Evolutionary conservation across 2,329 filamentous ascomycete genomes (phyloP).

Genomic region (Zymoseptoria tritici): DNA sequence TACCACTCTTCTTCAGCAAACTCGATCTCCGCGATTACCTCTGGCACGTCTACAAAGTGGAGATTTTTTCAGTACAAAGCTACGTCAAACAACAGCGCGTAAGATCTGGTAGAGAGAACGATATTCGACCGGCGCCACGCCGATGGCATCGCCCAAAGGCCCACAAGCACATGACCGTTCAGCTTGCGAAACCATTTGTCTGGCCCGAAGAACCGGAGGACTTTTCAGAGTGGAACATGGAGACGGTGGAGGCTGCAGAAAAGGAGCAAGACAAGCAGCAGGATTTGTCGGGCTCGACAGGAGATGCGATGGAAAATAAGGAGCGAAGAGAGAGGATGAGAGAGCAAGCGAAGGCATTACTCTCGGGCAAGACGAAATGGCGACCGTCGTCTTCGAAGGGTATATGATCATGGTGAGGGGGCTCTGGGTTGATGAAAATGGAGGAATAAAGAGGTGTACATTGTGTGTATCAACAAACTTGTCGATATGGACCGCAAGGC

Average conservation of each 20-base stretch:
- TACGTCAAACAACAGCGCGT: conserved; percentile 66
- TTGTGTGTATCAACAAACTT: background rate
- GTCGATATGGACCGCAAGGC: background rate
- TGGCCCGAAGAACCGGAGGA: conserved; percentile 67
- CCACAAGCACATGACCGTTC: conserved; percentile 90
- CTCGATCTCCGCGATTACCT: conserved; percentile 95
- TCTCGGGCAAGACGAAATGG: conserved; percentile 58
- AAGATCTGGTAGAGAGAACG: conserved; percentile 41
- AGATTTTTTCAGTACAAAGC: conserved; percentile 65
- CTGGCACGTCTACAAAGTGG: conserved; percentile 73
- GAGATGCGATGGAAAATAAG: conserved; percentile 34
- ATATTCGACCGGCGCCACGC: conserved; percentile 23
- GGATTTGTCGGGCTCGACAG: conserved; percentile 28
- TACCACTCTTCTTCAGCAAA: conserved; percentile 89
- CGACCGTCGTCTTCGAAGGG: background rate
- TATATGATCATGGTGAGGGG: background rate
- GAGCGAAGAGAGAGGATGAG: conserved; percentile 41
- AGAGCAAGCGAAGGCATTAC: conserved; percentile 55
- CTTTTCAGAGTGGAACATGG: conserved; percentile 42
- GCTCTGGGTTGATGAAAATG: background rate
- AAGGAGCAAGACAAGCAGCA: conserved; percentile 35
- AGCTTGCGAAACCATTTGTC: conserved; percentile 78
- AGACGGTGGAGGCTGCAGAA: conserved; percentile 19
- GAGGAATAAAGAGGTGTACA: background rate
- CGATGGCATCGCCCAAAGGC: conserved; percentile 62